A percentile compares a stretch with the other conserved stretches of the same genome.
Evolutionary conservation across 768 basidiomycete species (phyloP).

Genomic region (Panus rudis): DNA sequence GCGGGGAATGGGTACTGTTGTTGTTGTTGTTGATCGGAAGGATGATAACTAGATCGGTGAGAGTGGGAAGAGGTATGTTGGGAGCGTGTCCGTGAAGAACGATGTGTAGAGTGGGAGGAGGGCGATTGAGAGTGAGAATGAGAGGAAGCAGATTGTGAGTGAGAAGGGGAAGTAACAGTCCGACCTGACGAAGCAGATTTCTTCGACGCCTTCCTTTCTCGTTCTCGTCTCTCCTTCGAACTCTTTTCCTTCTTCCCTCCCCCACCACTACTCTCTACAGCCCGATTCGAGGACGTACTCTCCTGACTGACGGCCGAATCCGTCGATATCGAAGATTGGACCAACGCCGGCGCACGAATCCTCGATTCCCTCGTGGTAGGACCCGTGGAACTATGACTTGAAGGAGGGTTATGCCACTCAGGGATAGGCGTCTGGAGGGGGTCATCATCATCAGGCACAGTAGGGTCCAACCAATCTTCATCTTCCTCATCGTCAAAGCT

Average conservation of each 20-base stretch:
- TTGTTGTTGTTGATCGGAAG: no score
- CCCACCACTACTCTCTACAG: slow-evolving; percentile 20
- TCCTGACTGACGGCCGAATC: slow-evolving; percentile 14
- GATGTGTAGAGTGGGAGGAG: slow-evolving; percentile 1
- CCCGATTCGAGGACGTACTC: background rate
- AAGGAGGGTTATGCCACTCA: background rate
- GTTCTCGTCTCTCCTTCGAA: no score
- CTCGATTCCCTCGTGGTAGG: no score
- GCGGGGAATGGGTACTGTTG: slow-evolving; percentile 64
- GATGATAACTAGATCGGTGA: no score
- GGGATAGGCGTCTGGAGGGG: background rate
- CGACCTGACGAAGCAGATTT: slow-evolving; percentile 36
- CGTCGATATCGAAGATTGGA: slow-evolving; percentile 14
- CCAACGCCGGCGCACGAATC: slow-evolving; percentile 10
- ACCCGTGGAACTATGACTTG: background rate
- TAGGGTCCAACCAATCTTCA: slow-evolving; percentile 62
- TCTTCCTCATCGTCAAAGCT: slow-evolving; percentile 40
- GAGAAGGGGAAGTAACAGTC: slow-evolving; percentile 7
- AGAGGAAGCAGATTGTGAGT: slow-evolving; percentile 6
- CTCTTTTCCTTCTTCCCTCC: no score
- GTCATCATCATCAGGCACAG: slow-evolving; percentile 5
- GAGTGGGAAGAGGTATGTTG: no score
- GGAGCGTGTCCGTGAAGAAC: no score
- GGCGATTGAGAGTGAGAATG: slow-evolving; percentile 7
- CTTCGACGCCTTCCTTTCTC: slow-evolving; percentile 26